phyloP scores from a whole-genome alignment of 495 filamentous ascomycete genomes.

The Friedmanniomyces simplex region DNA sequence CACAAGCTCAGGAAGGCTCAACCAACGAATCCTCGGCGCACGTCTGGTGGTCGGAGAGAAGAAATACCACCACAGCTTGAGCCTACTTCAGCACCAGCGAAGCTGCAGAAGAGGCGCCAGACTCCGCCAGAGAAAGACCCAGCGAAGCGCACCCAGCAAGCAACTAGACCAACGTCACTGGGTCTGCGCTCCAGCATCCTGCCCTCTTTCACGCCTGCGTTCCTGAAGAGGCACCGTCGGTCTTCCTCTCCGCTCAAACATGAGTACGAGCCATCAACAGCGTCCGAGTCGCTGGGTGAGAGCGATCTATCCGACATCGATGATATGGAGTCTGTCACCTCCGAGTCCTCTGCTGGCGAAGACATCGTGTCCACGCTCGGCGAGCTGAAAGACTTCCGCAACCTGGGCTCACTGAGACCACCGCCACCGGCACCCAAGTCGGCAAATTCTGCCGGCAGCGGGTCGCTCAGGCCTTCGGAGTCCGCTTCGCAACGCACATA shows the following conservation, averaged over 20 bases:
- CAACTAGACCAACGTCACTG: conserved; percentile 29
- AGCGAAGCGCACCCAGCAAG: conserved; percentile 16
- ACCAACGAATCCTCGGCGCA: conserved; percentile 23
- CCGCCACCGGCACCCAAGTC: conserved; percentile 8
- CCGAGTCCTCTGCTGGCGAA: conserved; percentile 49
- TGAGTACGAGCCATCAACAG: conserved; percentile 89
- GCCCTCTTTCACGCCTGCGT: conserved; percentile 27
- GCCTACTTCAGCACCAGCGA: conserved; percentile 29
- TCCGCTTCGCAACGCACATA: conserved; percentile 63
- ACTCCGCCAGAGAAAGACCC: conserved; percentile 4
- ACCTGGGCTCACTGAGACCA: not conserved
- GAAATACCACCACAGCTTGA: conserved; percentile 2
- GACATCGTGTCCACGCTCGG: conserved; percentile 34
- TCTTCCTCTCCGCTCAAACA: conserved; percentile 94
- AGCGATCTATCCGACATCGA: conserved; percentile 29
- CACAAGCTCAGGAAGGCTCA: conserved; percentile 43
- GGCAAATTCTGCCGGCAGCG: conserved; percentile 12
- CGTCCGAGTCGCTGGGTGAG: conserved; percentile 44
- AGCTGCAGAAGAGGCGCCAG: conserved; percentile 26
- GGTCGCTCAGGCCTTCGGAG: conserved; percentile 60
- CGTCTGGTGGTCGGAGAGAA: conserved; percentile 18
- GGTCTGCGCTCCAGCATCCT: conserved; percentile 36
- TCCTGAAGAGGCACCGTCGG: conserved; percentile 41
- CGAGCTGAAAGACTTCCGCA: conserved; percentile 19
- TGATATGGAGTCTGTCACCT: conserved; percentile 25